Evolutionary conservation across 148 eudicot genomes (phyloP), one percentile per base, ranked within the genome.

Genomic region (Cornus controversa): DNA sequence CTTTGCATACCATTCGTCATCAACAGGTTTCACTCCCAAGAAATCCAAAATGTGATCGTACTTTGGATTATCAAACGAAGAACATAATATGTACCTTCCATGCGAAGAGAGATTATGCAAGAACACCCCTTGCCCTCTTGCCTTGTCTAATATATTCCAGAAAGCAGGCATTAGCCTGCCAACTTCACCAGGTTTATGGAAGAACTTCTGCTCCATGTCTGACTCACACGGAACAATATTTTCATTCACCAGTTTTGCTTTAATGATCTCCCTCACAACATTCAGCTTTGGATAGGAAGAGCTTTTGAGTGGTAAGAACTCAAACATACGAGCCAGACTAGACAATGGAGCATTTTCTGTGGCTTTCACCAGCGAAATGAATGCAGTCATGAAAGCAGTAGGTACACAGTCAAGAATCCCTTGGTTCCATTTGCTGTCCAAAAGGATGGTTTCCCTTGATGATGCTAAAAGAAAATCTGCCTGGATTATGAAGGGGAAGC

Each of bases 381-480:
- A 87, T 8, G 96, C 89, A 73, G 78, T 79, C 47, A 87, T 9
- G 74, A 92, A 92, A 70, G 91, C 91, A 68, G 11, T 25, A 6
- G 93, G 90, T 14, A 92, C 89, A 75, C 90, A 89, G 31, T 87
- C 83, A 63, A 92, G 90, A 80, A 92, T 89, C 26, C 96, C 97
- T 73, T 83, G 81, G 78, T 92, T 90, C 97, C 93, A 92, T 65
- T 62, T 69, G 76, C 83, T 73, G 77, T 87, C 97, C 85, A 90
- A 71, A 34, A 92, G 79, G 23, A 92, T 92, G 26, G 82, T 84
- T 76, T 92, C 96, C 40, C 96, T 83, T 0, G 95, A 91, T 1
- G 95, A 87, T 16, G 92, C 87, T 18, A 91, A 85, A 47, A 92
- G 86, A 67, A 92, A 92, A 86, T 92, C 91, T 4, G 93, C 92